Evolutionary conservation across 1,284 basidiomycete species (phyloP), one percentile per base, ranked within the genome.

Genomic region (Pterulicium gracile): DNA sequence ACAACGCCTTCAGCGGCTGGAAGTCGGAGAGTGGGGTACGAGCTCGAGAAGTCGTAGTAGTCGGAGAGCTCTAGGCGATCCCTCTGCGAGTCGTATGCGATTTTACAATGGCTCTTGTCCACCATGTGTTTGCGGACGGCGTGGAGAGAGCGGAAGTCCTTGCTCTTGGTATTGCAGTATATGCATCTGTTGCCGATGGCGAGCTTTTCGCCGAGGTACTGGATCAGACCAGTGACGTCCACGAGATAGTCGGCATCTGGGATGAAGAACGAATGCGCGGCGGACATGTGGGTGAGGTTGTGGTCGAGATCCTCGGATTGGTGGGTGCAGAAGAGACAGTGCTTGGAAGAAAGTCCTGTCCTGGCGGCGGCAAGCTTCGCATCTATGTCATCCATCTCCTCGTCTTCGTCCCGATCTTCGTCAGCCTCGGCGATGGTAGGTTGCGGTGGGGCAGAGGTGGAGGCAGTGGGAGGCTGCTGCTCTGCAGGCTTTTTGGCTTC

Each of bases 81-180:
- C 39, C 72, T 64, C 54, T 88, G 81, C 1, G 73, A 68, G 47
- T 92, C 88, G 61, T 97, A 98, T 0, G 90, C 88, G 50, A 99
- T 79, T 66, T 97, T 97, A 76, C 94, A 97, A 58, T 99, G 96
- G 36, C 76, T 76, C 66, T 96, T 97, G 68, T 94, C 92, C 45
- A 80, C 54, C 94, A 97, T 97, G 59, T 97, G 93, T 58, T 88
- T 89, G 53, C 92, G 71, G 2, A 91, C 91, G 0, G 92, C 91
- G 2, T 91, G 82, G 42, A 93, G 57, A 17, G 78, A 81, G 45
- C 79, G 73, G 63, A 91, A 90, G 56, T 90, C 88, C 50, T 76
- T 75, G 18, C 85, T 81, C 53, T 72, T 79, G 22, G 75, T 80
- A 56, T 86, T 88, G 63, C 96, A 99, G 66, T 77, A 93, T 32